phyloP scores from a whole-genome alignment of 371 early-diverging fungal genomes.

The Zychaea mexicana region DNA sequence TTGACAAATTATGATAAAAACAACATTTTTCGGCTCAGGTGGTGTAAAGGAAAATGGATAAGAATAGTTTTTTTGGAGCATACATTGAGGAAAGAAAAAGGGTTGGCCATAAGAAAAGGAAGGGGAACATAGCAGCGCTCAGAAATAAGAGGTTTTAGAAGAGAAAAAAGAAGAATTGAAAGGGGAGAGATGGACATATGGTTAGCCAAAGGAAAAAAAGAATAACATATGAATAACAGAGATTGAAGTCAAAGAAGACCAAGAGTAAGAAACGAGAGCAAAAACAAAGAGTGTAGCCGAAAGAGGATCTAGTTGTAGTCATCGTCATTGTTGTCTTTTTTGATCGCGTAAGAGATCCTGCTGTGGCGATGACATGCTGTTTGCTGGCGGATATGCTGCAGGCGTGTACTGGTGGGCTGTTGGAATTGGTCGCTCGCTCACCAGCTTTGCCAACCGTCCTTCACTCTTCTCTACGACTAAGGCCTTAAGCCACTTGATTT shows the following conservation, averaged over 20 bases:
- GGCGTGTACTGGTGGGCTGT: not conserved
- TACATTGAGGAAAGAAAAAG: too few relatives aligned
- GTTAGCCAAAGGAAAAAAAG: not conserved
- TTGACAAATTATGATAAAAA: too few relatives aligned
- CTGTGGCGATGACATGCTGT: too few relatives aligned
- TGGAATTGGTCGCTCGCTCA: slow-evolving; percentile 26
- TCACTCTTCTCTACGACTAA: slow-evolving; percentile 80
- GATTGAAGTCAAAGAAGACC: not conserved
- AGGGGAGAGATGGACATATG: not conserved
- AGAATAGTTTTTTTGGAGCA: too few relatives aligned
- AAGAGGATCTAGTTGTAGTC: too few relatives aligned
- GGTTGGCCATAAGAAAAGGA: not conserved
- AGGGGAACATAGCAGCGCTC: not conserved
- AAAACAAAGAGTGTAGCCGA: too few relatives aligned
- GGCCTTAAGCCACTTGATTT: slow-evolving; percentile 88
- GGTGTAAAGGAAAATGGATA: not conserved
- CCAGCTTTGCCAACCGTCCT: slow-evolving; percentile 22
- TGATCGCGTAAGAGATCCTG: not conserved
- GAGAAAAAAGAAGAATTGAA: not conserved
- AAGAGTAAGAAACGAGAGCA: not conserved
- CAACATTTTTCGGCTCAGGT: too few relatives aligned
- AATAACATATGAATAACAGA: not conserved
- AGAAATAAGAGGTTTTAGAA: not conserved
- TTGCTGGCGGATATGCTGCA: not conserved
- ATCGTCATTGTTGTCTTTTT: slow-evolving; percentile 3